Percentiles rank a stretch among this genome's conserved stretches.
phyloP scores from a whole-genome alignment of 1,284 basidiomycete species.

The Jaminaea rosea region DNA sequence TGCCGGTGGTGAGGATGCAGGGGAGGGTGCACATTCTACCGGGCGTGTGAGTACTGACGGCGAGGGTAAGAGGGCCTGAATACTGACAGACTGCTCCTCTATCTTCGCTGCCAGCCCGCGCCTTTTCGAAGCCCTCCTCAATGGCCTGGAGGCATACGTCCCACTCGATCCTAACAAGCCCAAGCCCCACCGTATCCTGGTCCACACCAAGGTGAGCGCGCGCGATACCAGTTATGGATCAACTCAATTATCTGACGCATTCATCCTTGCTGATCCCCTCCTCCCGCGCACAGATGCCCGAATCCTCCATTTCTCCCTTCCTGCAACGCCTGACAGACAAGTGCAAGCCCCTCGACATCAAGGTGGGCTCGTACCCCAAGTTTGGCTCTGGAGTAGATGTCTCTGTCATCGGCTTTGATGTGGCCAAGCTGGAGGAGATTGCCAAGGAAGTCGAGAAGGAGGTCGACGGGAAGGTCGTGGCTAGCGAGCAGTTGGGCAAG shows the following conservation, averaged over 20 bases:
- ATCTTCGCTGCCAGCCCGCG: conserved; percentile 2
- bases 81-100: too few relatives aligned
- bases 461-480: conserved; percentile 51
- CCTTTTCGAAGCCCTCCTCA: conserved; percentile 15
- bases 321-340: conserved; percentile 67
- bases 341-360: conserved; percentile 65
- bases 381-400: conserved; percentile 61
- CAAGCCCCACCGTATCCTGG: conserved; percentile 28
- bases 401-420: conserved; percentile 64
- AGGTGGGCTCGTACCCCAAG: conserved; percentile 62
- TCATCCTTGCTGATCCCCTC: not conserved
- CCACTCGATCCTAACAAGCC: conserved; percentile 25
- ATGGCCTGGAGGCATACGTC: conserved; percentile 56
- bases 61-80: not conserved
- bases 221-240: not conserved
- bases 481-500: conserved; percentile 48
- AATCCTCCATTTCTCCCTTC: conserved; percentile 75
- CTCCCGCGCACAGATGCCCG: not conserved
- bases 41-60: too few relatives aligned
- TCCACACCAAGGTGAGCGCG: conserved; percentile 51
- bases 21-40: conserved; percentile 81
- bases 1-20: conserved; percentile 71
- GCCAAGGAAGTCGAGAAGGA: conserved; percentile 48
- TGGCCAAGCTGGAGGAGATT: conserved; percentile 14
- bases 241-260: conserved; percentile 3